phyloP scores from a whole-genome alignment of 23 red algal species.

The Cyanidium caldarium region DNA sequence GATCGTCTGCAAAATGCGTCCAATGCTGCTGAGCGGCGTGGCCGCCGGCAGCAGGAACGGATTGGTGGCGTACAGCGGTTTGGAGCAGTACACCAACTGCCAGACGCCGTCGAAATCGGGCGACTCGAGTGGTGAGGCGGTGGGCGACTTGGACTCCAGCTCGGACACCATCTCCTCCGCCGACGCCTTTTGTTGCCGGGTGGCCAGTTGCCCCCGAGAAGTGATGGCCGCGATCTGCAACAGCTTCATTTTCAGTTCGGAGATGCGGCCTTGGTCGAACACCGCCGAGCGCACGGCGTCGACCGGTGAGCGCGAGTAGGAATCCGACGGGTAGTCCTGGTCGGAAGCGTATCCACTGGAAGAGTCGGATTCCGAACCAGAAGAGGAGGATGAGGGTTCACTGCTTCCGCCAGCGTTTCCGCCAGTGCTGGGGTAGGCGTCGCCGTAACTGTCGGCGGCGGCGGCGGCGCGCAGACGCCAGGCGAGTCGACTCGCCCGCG shows the following conservation, averaged over 20 bases:
- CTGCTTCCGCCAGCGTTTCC: too few species aligned
- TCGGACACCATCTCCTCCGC: slow-evolving; percentile 65
- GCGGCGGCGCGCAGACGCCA: too few species aligned
- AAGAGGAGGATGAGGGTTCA: too few species aligned
- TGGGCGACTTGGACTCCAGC: slow-evolving; percentile 71
- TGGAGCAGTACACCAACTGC: slow-evolving; percentile 52
- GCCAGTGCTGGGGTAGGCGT: too few species aligned
- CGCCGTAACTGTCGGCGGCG: too few species aligned
- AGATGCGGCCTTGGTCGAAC: neutral
- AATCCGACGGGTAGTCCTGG: slow-evolving; percentile 8
- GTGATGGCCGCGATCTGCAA: slow-evolving; percentile 48
- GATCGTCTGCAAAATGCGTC: slow-evolving; percentile 54
- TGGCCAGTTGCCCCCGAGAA: slow-evolving; percentile 39
- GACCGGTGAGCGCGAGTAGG: neutral
- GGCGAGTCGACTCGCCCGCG: too few species aligned
- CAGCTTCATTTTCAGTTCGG: slow-evolving; percentile 6
- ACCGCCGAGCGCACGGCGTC: slow-evolving; percentile 1
- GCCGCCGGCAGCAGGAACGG: slow-evolving; percentile 32
- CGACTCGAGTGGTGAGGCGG: slow-evolving; percentile 39
- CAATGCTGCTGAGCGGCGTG: slow-evolving; percentile 41
- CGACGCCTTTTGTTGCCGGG: slow-evolving; percentile 18
- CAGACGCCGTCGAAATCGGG: slow-evolving; percentile 50
- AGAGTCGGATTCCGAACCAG: too few species aligned
- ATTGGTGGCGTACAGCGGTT: slow-evolving; percentile 39
- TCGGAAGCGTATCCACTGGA: neutral